Evolutionary conservation across 345 rosid genomes (phyloP).

Genomic region (Viola odorata): DNA sequence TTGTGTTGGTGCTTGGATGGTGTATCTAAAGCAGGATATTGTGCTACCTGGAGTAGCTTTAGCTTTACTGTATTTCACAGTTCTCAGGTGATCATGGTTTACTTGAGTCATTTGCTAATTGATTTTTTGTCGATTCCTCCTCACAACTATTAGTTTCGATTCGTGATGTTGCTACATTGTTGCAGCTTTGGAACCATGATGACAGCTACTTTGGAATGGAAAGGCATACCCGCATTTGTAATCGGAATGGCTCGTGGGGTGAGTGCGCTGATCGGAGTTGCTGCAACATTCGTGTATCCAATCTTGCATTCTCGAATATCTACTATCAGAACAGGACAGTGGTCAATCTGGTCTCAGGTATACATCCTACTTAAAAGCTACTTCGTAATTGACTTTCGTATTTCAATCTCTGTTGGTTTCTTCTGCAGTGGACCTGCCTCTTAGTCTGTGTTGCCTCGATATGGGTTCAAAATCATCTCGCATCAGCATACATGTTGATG

Average conservation of each 20-base stretch:
- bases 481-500: conserved; percentile 70
- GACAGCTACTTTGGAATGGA: conserved; percentile 83
- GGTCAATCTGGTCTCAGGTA: conserved; percentile 95
- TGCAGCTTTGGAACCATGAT: conserved; percentile 76
- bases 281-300: conserved; percentile 71
- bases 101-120: background rate
- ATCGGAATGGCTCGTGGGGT: conserved; percentile 74
- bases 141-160: no score
- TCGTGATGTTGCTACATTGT: background rate
- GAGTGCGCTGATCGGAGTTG: conserved; percentile 65
- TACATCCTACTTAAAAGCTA: background rate
- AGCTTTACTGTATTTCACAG: conserved; percentile 75
- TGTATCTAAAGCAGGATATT: conserved; percentile 54
- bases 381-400: background rate
- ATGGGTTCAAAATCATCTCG: conserved; percentile 32
- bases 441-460: conserved; percentile 57
- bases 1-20: conserved; percentile 54
- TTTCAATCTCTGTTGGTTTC: background rate
- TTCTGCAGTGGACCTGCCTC: conserved; percentile 65
- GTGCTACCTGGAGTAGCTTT: conserved; percentile 68
- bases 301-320: conserved; percentile 47
- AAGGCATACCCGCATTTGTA: conserved; percentile 62
- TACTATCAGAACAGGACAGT: conserved; percentile 73
- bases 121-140: background rate
- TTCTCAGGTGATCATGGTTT: conserved; percentile 55